phyloP scores from a whole-genome alignment of 305 asterid species.

The Fraxinus floribunda region DNA sequence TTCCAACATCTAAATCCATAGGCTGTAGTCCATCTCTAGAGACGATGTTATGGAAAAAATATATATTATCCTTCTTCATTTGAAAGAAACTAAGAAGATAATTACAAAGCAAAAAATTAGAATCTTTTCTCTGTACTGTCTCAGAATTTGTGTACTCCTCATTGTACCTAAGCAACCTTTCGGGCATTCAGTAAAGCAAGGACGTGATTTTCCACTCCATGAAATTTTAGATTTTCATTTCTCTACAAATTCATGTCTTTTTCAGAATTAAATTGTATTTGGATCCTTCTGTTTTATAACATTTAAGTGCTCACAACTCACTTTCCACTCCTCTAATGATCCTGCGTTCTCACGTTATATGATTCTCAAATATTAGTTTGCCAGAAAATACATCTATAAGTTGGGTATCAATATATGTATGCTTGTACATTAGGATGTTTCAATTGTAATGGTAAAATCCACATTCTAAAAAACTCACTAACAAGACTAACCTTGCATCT shows the following conservation, averaged over 20 bases:
- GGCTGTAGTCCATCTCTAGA: conserved; percentile 84
- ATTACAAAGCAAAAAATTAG: not conserved
- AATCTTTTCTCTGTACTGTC: not conserved
- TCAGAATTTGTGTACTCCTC: not conserved
- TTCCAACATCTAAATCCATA: conserved; percentile 93
- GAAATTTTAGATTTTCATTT: not conserved
- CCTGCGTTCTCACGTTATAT: not conserved
- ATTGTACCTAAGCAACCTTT: not conserved
- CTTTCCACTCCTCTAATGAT: not conserved
- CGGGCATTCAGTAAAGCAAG: not conserved
- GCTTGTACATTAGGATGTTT: not conserved
- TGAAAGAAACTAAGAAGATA: not conserved
- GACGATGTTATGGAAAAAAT: conserved; percentile 22
- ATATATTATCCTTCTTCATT: not conserved
- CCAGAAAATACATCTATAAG: not conserved
- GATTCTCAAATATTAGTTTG: conserved; percentile 11
- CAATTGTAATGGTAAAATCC: conserved; percentile 1
- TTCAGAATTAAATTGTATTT: not conserved
- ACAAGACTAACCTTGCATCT: conserved; percentile 69
- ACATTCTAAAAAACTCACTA: conserved; percentile 4
- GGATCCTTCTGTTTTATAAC: not conserved
- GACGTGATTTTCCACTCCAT: not conserved
- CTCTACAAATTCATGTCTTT: not conserved
- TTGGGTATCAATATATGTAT: not conserved
- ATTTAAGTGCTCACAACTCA: not conserved